Evolutionary conservation across 2,329 filamentous ascomycete genomes (phyloP), one percentile per base, ranked within the genome.

Genomic region (Fusarium udum): DNA sequence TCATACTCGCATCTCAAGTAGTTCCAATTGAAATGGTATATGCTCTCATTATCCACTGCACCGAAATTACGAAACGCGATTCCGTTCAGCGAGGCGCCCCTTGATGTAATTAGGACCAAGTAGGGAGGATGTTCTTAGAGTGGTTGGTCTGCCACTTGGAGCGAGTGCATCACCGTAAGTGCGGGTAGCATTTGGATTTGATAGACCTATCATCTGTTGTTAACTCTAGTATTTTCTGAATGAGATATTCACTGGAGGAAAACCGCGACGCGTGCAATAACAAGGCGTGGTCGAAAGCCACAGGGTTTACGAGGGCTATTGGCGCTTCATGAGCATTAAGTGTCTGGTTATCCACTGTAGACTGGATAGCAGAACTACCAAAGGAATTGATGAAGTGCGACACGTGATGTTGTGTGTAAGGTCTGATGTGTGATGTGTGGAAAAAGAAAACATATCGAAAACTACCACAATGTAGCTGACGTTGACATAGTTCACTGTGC

Each of bases 401-500:
- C 9, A 31, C 10, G 7, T 32, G 22, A 32, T 49, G 14, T 32
- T 24, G 15, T 32, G 5, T 24, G 4, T 20, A 11, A n/a, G 28
- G 11, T 24, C 28, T 4, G 16, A 18, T 32, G 16, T 3, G 15
- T 49, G 11, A 49, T 32, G 11, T n/a, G 10, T 32, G 3, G 22
- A 10, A 32, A 1, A 10, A 32, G 5, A 51, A 18, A 7, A 32
- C 28, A 32, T 12, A 31, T 18, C 7, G 3, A 15, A 0, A 51
- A 32, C 15, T 24, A 14, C 11, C 15, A 14, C 13, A 31, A 48
- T 46, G 5, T 6, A 31, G 13, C 26, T 14, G 4, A 4, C 11
- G 4, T 26, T 20, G 4, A 8, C 0, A 46, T 28, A 10, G 4
- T 15, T 28, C 0, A 22, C 3, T 5, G 0, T 7, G 6, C 9